phyloP scores from a whole-genome alignment of 1,284 basidiomycete species.

The Malassezia cuniculi region DNA sequence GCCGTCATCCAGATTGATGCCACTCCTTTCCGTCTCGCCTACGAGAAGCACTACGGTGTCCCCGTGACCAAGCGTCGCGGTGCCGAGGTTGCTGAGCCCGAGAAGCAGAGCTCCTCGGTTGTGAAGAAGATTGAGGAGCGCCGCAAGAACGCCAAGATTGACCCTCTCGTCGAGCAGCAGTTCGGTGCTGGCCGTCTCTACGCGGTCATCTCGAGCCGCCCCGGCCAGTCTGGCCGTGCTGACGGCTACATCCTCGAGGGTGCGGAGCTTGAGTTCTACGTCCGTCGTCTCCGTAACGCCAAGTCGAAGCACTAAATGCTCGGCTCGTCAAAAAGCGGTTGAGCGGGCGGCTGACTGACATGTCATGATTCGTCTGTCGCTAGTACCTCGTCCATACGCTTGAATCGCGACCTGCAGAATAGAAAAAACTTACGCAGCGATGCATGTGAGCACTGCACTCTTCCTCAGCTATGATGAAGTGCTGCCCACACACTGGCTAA shows the following conservation, averaged over 20 bases:
- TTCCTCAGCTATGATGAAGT: too few relatives aligned
- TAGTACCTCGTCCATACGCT: too few relatives aligned
- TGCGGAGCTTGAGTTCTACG: constrained; percentile 43
- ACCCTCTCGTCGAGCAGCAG: constrained; percentile 44
- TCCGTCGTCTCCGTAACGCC: constrained; percentile 34
- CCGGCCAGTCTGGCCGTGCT: constrained; percentile 39
- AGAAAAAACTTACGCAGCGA: too few relatives aligned
- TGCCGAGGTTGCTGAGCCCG: constrained; percentile 24
- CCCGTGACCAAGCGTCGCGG: constrained; percentile 43
- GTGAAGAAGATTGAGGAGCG: constrained; percentile 35
- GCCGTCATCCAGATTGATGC: constrained; percentile 45
- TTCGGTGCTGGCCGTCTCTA: constrained; percentile 44
- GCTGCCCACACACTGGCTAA: too few relatives aligned
- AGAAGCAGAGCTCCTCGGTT: constrained; percentile 35
- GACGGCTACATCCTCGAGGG: constrained; percentile 46
- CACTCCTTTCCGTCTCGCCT: constrained; percentile 44
- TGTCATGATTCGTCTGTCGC: too few relatives aligned
- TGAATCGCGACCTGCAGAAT: too few relatives aligned
- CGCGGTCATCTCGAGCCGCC: constrained; percentile 40
- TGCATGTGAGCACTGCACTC: too few relatives aligned
- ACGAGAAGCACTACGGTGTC: constrained; percentile 46
- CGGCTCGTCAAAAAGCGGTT: too few relatives aligned
- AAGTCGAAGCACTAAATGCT: constrained; percentile 37
- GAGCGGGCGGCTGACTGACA: too few relatives aligned
- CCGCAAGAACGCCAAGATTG: constrained; percentile 37